Conservation (phyloP, 2,329 filamentous ascomycete species). For the Ophiobolus disseminans region DNA sequence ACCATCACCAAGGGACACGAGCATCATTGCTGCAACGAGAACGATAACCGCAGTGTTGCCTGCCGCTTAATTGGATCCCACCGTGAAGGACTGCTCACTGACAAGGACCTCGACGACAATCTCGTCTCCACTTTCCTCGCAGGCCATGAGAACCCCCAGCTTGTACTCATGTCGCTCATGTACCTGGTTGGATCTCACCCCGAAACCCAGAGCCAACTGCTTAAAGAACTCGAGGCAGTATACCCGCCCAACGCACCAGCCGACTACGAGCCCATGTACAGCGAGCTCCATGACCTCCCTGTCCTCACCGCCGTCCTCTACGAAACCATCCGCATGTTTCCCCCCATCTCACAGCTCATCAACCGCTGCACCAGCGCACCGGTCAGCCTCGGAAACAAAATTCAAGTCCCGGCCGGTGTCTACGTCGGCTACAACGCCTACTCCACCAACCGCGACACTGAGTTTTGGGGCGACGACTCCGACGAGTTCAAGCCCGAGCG, state of each 20-base stretch:
- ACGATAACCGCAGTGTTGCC: conserved; percentile 23
- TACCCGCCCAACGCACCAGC: conserved; percentile 17
- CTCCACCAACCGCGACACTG: conserved; percentile 32
- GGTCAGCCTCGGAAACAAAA: conserved; percentile 28
- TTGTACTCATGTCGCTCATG: conserved; percentile 33
- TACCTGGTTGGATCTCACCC: conserved; percentile 31
- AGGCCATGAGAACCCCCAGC: conserved; percentile 37
- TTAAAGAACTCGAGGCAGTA: conserved; percentile 25
- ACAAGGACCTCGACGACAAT: conserved; percentile 37
- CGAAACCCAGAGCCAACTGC: conserved; percentile 26
- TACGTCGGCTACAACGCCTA: conserved; percentile 41
- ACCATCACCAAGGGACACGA: conserved; percentile 31
- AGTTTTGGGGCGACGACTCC: conserved; percentile 37
- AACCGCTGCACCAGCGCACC: conserved; percentile 51
- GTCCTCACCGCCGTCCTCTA: conserved; percentile 55
- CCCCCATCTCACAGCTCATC: conserved; percentile 59
- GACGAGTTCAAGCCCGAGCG: conserved; percentile 50
- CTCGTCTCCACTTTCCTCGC: conserved; percentile 36
- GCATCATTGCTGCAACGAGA: conserved; percentile 33
- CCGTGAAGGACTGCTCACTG: conserved; percentile 25
- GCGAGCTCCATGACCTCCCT: conserved; percentile 47
- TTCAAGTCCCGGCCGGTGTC: conserved; percentile 27
- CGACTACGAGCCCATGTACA: conserved; percentile 26
- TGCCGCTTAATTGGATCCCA: conserved; percentile 32
- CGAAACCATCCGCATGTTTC: conserved; percentile 58